Evolutionary conservation across 805 yeast species (phyloP).

Genomic region (Starmerella stellata): DNA sequence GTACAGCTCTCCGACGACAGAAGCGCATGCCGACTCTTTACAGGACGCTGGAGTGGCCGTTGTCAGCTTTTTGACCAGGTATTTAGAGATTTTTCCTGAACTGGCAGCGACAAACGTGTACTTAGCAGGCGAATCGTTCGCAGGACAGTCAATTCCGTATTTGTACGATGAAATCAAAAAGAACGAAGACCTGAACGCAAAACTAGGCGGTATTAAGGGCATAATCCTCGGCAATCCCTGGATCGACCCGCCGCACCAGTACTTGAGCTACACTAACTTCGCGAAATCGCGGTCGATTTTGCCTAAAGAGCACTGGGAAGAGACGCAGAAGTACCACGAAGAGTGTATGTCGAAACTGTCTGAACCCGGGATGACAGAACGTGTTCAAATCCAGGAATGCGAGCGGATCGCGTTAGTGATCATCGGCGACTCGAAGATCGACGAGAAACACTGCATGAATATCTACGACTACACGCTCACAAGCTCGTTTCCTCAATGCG

Average conservation of each 20-base stretch:
- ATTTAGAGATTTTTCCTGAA: conserved; percentile 55
- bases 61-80: conserved; percentile 44
- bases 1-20: conserved; percentile 42
- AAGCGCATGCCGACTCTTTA: conserved; percentile 25
- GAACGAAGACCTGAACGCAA: conserved; percentile 15
- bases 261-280: conserved; percentile 61
- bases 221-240: conserved; percentile 82
- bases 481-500: conserved; percentile 73
- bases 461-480: conserved; percentile 60
- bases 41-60: conserved; percentile 43
- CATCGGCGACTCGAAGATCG: conserved; percentile 3
- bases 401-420: conserved; percentile 25
- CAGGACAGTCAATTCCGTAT: conserved; percentile 91
- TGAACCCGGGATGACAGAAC: conserved; percentile 9
- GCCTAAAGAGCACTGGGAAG: conserved; percentile 15
- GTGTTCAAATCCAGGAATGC: conserved; percentile 21
- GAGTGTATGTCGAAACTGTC: conserved; percentile 19
- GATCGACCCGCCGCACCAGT: conserved; percentile 77
- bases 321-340: conserved; percentile 16
- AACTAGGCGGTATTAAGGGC: conserved; percentile 29
- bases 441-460: conserved; percentile 43
- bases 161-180: conserved; percentile 46
- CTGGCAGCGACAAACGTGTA: conserved; percentile 45
- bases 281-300: conserved; percentile 42
- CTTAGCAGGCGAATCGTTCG: conserved; percentile 89